Percentiles rank a stretch among this genome's conserved stretches.
These are phyloP conservation scores for Populus euphratica DNA, from an alignment of 345 rosid species.

Conservation along the genomic window DNA sequence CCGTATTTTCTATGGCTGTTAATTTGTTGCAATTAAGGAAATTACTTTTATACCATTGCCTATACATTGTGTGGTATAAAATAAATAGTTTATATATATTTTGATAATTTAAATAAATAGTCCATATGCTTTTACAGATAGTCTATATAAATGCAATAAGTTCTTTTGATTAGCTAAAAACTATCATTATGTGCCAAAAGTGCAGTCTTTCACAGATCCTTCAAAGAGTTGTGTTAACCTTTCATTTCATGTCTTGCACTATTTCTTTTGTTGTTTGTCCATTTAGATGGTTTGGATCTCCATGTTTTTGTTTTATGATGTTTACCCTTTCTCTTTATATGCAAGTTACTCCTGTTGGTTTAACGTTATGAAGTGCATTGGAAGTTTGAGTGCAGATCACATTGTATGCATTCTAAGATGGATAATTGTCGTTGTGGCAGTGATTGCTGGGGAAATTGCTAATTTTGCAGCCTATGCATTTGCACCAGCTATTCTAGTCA, in stretches of 20 bases:
- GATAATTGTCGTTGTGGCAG: slow-evolving; percentile 17
- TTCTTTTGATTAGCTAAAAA: not conserved
- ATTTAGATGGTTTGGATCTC: not conserved
- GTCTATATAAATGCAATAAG: not conserved
- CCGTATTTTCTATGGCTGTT: not conserved
- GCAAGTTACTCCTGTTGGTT: not conserved
- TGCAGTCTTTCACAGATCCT: not conserved
- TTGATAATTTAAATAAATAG: not conserved
- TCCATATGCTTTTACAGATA: not conserved
- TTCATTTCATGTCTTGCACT: not conserved
- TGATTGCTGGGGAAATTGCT: slow-evolving; percentile 29
- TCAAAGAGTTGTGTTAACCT: not conserved
- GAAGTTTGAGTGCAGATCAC: not conserved
- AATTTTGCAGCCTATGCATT: slow-evolving; percentile 31
- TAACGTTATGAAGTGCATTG: not conserved
- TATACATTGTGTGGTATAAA: not conserved
- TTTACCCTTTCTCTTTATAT: not conserved
- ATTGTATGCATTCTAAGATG: slow-evolving; percentile 17
- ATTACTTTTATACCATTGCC: not conserved
- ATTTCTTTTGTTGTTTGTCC: not conserved
- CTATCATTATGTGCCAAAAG: not conserved
- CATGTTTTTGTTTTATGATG: not conserved
- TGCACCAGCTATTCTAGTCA: slow-evolving; percentile 31
- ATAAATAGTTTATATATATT: not conserved
- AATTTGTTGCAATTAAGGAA: not conserved